Conservation (phyloP, 1,284 basidiomycete genomes). For the Pterulicium gracile region DNA sequence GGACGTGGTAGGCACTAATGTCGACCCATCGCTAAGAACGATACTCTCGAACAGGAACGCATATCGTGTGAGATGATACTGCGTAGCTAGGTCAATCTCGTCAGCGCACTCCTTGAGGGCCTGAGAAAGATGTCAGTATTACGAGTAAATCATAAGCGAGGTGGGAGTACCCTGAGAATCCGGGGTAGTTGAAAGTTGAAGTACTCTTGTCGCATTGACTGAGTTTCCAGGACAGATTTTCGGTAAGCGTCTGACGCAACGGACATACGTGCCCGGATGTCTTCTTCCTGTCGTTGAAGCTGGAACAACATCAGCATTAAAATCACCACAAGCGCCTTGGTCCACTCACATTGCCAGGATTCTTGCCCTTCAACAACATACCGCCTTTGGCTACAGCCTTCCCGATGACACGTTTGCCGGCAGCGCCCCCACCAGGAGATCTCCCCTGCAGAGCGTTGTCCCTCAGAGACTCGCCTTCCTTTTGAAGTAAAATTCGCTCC, state of each 20-base stretch:
- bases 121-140: constrained; percentile 25
- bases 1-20: constrained; percentile 67
- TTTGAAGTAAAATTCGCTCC: constrained; percentile 86
- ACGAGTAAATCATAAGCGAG: not conserved
- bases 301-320: constrained; percentile 26
- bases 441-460: constrained; percentile 64
- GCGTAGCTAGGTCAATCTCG: constrained; percentile 93
- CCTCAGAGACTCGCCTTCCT: constrained; percentile 86
- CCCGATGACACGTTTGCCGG: constrained; percentile 69
- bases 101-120: constrained; percentile 93
- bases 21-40: constrained; percentile 80
- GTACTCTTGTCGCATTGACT: constrained; percentile 89
- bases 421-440: constrained; percentile 33
- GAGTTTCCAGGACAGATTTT: constrained; percentile 86
- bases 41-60: constrained; percentile 92
- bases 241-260: constrained; percentile 82
- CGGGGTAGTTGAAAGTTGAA: constrained; percentile 95
- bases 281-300: constrained; percentile 92
- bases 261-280: constrained; percentile 80
- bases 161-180: constrained; percentile 62
- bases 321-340: constrained; percentile 4
- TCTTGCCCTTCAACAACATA: constrained; percentile 86
- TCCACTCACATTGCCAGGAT: constrained; percentile 75
- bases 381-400: constrained; percentile 91
- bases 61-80: constrained; percentile 93